A percentile compares a stretch with the other conserved stretches of the same genome.
Conservation (phyloP, 2,329 filamentous ascomycete genomes). For the Pezizomycotina sp. region DNA sequence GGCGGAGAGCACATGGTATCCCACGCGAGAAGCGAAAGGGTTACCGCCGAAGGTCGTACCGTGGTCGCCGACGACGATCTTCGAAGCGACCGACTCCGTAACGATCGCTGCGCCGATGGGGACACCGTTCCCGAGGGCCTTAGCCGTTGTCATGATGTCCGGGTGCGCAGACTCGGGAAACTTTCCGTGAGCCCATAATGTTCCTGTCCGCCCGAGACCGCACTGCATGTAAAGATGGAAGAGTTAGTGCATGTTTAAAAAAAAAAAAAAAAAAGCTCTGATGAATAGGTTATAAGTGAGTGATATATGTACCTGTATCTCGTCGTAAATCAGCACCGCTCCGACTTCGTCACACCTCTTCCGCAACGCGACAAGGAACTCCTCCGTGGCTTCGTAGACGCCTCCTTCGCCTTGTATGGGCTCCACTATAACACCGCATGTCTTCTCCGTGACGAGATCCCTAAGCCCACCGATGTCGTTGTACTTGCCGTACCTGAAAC, state of each 20-base stretch:
- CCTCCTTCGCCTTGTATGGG: conserved; percentile 96
- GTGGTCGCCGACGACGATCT: conserved; percentile 62
- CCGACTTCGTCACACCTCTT: conserved; percentile 71
- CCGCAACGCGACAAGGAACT: conserved; percentile 73
- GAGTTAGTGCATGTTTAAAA: not conserved
- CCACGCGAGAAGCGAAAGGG: conserved; percentile 67
- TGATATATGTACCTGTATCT: conserved; percentile 45
- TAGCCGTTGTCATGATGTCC: conserved; percentile 84
- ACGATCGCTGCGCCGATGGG: conserved; percentile 71
- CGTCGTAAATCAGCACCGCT: conserved; percentile 81
- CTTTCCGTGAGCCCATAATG: conserved; percentile 70
- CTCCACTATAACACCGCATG: conserved; percentile 89
- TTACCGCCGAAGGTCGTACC: conserved; percentile 92
- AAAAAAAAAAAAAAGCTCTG: no score
- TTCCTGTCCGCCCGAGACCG: conserved; percentile 71
- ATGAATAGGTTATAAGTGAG: not conserved
- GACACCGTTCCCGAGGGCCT: conserved; percentile 91
- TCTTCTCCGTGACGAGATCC: conserved; percentile 61
- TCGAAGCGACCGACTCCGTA: conserved; percentile 45
- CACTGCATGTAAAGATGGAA: conserved; percentile 39
- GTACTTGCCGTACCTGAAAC: conserved; percentile 71
- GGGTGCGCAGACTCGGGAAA: conserved; percentile 70
- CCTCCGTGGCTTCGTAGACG: conserved; percentile 63
- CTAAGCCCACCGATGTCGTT: conserved; percentile 63
- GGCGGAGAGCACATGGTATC: conserved; percentile 66